These are phyloP conservation scores for Aspergillus texensis DNA, from an alignment of 2,329 filamentous ascomycete genomes.

Conservation along the genomic window DNA sequence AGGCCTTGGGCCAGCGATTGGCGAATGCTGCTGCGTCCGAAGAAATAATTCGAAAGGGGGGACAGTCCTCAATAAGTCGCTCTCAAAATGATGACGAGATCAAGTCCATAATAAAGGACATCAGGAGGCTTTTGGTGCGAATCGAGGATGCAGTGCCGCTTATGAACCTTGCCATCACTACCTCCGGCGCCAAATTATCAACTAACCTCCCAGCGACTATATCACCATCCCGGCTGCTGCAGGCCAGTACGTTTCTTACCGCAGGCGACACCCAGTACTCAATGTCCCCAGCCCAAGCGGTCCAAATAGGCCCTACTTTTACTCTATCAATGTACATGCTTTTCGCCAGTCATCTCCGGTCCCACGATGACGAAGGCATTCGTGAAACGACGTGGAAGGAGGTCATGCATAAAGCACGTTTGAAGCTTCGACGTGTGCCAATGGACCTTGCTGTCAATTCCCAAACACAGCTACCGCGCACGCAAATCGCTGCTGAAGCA, in stretches of 20 bases:
- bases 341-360: constrained; percentile 74
- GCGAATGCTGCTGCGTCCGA: constrained; percentile 70
- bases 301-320: constrained; percentile 87
- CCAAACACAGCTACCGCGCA: constrained; percentile 15
- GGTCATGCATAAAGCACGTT: constrained; percentile 86
- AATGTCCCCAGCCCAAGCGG: constrained; percentile 61
- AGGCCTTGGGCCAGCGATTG: constrained; percentile 74
- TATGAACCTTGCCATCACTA: constrained; percentile 90
- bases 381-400: constrained; percentile 87
- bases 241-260: constrained; percentile 89
- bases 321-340: constrained; percentile 92
- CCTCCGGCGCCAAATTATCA: constrained; percentile 84
- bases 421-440: constrained; percentile 76
- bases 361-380: constrained; percentile 59
- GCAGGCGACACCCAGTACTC: constrained; percentile 84
- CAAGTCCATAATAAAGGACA: constrained; percentile 70
- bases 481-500: constrained; percentile 43
- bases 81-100: constrained; percentile 67
- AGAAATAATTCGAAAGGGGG: constrained; percentile 38
- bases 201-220: constrained; percentile 78
- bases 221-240: constrained; percentile 85
- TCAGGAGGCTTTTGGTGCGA: constrained; percentile 71
- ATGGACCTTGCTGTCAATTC: constrained; percentile 51
- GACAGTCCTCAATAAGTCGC: constrained; percentile 46
- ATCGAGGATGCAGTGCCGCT: constrained; percentile 92